Base-by-base conservation (phyloP, 371 early-diverging fungal species). In the Apophysomyces ossiformis region DNA sequence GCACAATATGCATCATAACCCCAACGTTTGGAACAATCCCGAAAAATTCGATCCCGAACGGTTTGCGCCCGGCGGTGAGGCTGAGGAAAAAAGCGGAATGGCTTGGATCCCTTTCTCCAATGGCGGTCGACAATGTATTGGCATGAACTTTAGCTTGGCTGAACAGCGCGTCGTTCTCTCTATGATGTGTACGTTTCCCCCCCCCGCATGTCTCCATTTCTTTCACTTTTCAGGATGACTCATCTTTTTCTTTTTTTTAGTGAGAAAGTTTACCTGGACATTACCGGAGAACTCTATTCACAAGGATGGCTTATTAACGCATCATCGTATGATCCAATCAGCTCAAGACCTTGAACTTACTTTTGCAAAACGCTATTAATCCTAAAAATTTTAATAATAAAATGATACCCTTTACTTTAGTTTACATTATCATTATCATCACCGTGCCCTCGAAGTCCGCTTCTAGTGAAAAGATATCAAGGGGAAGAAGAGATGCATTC, bases 41-140 rank as follows among this genome's bases (percentile, higher is more conserved):
- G 68, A 61, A 15, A n/a, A 8, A 13, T 67, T 67, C 57, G 58
- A 63, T 16, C 68, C 68, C 15, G 46, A 45, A 35, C 57, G 68
- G 8, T 68, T 68, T 43, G 68, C 63, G 11, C 36, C 21, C n/a
- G 56, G 60, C 36, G 64, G 64, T 13, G 68, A 68, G 37, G 60
- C 60, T 44, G 39, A 39, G 13, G 21, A 16, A 12, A 66, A 70
- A 9, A 64, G 57, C 18, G 70, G 66, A 1, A 11, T 70, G 12
- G 16, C 82, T 9, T 85, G 72, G 70, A 63, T 82, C 6, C 81
- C 84, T 4, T 85, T 85, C 56, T 67, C 75, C 47, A 69, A 70
- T 36, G 82, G 84, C 21, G 60, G 71, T 7, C 73, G 83, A 58
- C 71, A 77, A 64, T 86, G 87, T 62, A 56, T 71, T 18, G 72